A percentile compares a stretch with the other conserved stretches of the same genome.
phyloP scores from a whole-genome alignment of 2,329 filamentous ascomycete species.

The Rutstroemia sp. region DNA sequence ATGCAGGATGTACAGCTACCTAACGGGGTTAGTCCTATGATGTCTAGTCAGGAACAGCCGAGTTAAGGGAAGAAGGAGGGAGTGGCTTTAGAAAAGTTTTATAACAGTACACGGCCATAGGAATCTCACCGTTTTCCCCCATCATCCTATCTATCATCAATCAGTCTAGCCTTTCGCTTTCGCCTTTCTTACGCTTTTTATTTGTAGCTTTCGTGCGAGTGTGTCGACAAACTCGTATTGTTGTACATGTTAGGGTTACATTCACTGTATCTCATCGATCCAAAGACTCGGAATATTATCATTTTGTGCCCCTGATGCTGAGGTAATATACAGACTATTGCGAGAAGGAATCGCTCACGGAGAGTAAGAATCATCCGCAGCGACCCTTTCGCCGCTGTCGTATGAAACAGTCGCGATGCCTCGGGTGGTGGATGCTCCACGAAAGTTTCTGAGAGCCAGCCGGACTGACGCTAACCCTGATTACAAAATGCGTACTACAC shows the following conservation, averaged over 20 bases:
- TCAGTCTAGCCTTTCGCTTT: not conserved
- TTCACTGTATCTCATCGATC: no score
- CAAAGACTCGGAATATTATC: not conserved
- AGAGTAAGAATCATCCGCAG: not conserved
- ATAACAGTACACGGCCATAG: not conserved
- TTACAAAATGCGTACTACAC: not conserved
- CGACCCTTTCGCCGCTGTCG: not conserved
- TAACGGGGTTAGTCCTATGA: not conserved
- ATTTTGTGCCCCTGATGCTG: not conserved
- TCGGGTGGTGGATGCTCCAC: not conserved
- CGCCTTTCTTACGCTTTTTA: no score
- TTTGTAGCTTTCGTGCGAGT: no score
- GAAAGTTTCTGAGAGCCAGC: not conserved
- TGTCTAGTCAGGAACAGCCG: constrained; percentile 5
- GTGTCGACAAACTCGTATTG: not conserved
- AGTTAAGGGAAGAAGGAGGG: not conserved
- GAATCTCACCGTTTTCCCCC: not conserved
- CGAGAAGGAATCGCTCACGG: not conserved
- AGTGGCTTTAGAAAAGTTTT: not conserved
- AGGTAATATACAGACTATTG: not conserved
- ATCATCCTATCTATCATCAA: not conserved
- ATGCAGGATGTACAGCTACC: constrained; percentile 1
- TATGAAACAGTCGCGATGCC: constrained; percentile 2
- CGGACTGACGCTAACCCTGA: not conserved
- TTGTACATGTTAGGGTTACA: not conserved